phyloP scores from a whole-genome alignment of 768 basidiomycete species.

The Tricholoma sp. region DNA sequence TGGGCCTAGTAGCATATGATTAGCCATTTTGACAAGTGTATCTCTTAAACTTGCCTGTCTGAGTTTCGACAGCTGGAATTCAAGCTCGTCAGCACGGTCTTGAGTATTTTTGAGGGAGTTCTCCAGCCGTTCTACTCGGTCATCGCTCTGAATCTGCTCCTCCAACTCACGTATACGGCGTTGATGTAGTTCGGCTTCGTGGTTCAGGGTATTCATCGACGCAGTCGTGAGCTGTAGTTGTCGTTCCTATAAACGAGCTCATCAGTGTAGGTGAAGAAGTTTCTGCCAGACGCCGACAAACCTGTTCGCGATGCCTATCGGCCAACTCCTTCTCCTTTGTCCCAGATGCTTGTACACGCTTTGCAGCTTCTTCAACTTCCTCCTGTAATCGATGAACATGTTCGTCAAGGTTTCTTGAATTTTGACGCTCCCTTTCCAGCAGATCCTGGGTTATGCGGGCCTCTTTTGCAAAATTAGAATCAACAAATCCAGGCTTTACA shows the following conservation, averaged over 20 bases:
- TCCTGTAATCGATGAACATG: constrained; percentile 39
- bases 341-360: constrained; percentile 37
- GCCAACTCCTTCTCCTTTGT: constrained; percentile 49
- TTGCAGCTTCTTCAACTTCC: constrained; percentile 30
- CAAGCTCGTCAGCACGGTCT: constrained; percentile 77
- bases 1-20: constrained; percentile 39
- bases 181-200: constrained; percentile 48
- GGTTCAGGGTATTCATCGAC: constrained; percentile 45
- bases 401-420: constrained; percentile 33
- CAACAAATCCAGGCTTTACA: background rate
- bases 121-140: constrained; percentile 72
- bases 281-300: constrained; percentile 9
- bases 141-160: constrained; percentile 80
- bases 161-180: constrained; percentile 66
- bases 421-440: constrained; percentile 39
- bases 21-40: background rate
- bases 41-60: constrained; percentile 47
- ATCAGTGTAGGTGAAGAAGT: constrained; percentile 7
- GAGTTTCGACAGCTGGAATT: constrained; percentile 73
- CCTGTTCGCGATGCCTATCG: constrained; percentile 53
- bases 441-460: constrained; percentile 36
- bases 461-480: constrained; percentile 26
- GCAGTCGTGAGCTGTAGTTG: constrained; percentile 64
- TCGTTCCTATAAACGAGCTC: constrained; percentile 51
- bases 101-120: constrained; percentile 70